These are phyloP conservation scores for Lachnellula hyalina DNA, from an alignment of 2,329 filamentous ascomycete species.

Conservation along the genomic window DNA sequence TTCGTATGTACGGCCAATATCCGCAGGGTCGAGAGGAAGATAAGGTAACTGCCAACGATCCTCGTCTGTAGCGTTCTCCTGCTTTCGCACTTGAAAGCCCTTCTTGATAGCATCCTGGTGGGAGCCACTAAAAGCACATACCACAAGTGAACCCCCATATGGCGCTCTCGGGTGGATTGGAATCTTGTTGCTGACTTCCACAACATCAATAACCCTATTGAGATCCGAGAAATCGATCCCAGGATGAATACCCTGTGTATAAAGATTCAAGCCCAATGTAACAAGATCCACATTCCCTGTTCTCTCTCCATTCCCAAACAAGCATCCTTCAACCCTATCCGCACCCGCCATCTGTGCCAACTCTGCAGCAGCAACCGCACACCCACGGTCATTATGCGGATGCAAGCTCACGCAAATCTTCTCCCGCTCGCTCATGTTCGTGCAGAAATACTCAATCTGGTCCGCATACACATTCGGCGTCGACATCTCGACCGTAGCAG, in stretches of 20 bases:
- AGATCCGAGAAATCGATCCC: slow-evolving; percentile 90
- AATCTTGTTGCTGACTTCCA: slow-evolving; percentile 67
- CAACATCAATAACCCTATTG: slow-evolving; percentile 75
- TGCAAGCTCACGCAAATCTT: slow-evolving; percentile 79
- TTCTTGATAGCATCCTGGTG: slow-evolving; percentile 98
- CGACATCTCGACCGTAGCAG: slow-evolving; percentile 90
- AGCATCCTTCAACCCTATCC: slow-evolving; percentile 86
- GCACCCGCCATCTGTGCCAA: slow-evolving; percentile 95
- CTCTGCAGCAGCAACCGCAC: slow-evolving; percentile 83
- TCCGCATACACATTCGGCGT: slow-evolving; percentile 96
- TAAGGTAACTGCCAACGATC: slow-evolving; percentile 83
- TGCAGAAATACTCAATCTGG: slow-evolving; percentile 93
- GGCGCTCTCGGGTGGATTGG: slow-evolving; percentile 84
- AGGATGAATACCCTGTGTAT: slow-evolving; percentile 84
- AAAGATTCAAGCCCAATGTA: slow-evolving; percentile 86
- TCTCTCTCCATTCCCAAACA: slow-evolving; percentile 92
- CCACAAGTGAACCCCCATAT: slow-evolving; percentile 87
- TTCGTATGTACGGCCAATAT: slow-evolving; percentile 96
- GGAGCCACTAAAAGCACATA: slow-evolving; percentile 84
- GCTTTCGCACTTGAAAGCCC: slow-evolving; percentile 54
- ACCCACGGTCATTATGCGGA: slow-evolving; percentile 91
- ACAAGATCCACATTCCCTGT: slow-evolving; percentile 96
- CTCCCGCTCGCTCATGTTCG: slow-evolving; percentile 64
- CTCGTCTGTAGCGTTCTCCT: slow-evolving; percentile 59
- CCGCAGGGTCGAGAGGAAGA: slow-evolving; percentile 84